Conservation (phyloP, 495 filamentous ascomycete species). For the Neurospora sp. region DNA sequence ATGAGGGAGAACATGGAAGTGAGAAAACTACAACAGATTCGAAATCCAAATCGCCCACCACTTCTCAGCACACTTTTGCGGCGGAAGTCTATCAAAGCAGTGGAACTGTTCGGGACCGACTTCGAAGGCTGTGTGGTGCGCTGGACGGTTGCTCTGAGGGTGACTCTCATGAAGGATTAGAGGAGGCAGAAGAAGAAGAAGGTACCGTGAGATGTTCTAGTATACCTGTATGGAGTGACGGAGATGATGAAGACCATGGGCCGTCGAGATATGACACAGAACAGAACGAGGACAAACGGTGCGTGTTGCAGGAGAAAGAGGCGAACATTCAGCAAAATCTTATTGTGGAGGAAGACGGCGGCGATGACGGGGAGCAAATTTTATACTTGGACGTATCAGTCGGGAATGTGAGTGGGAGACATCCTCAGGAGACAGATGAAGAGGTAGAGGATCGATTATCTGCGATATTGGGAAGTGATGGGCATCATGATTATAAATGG, state of each 20-base stretch:
- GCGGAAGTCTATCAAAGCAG: background rate
- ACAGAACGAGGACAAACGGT: background rate
- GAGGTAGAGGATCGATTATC: background rate
- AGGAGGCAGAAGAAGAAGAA: background rate
- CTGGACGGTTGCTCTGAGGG: background rate
- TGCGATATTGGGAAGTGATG: background rate
- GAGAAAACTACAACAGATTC: background rate
- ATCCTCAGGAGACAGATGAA: background rate
- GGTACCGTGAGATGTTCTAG: background rate
- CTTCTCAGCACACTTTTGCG: background rate
- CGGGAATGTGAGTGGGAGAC: background rate
- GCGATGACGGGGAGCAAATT: background rate
- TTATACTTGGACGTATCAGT: background rate
- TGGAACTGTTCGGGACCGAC: background rate
- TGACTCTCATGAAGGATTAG: background rate
- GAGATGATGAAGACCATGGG: background rate
- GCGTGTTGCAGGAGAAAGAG: background rate
- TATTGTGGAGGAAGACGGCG: background rate
- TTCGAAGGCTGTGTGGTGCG: background rate
- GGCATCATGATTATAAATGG: background rate
- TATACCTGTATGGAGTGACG: background rate
- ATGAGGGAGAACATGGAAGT: background rate
- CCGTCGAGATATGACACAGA: background rate
- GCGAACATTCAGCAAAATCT: background rate
- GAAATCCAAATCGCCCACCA: background rate